Evolutionary conservation across 2,329 filamentous ascomycete genomes (phyloP).

Genomic region (Cladosporium halotolerans): DNA sequence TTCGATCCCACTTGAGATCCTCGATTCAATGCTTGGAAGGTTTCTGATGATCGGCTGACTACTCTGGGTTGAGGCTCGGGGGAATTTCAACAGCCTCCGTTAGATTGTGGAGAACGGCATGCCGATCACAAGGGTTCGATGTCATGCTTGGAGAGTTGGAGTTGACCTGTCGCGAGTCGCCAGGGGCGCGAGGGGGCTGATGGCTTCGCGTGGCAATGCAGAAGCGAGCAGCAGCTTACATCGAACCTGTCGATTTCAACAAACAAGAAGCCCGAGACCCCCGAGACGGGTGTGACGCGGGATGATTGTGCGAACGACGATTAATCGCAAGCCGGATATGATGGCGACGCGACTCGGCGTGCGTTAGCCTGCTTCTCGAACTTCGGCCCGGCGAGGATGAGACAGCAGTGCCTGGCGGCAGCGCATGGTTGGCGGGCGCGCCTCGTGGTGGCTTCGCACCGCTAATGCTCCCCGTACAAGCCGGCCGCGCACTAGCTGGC

Average conservation of each 20-base stretch:
- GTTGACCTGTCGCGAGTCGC: not conserved
- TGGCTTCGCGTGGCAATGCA: not conserved
- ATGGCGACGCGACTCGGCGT: not conserved
- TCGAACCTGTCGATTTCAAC: not conserved
- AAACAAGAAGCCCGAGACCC: not conserved
- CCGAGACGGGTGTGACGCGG: not conserved
- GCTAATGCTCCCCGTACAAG: not conserved
- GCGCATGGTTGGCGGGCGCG: not conserved
- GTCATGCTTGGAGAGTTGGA: not conserved
- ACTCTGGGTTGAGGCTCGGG: conserved; percentile 4
- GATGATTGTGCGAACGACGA: not conserved
- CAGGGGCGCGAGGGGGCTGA: not conserved
- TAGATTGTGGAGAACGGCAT: not conserved
- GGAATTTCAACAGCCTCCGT: not conserved
- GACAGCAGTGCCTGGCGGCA: not conserved
- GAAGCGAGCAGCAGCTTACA: not conserved
- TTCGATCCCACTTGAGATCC: not conserved
- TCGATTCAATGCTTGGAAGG: conserved; percentile 4
- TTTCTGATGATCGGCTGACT: conserved; percentile 5
- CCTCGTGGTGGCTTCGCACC: not conserved
- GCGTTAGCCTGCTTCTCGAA: conserved; percentile 8
- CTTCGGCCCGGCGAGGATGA: conserved; percentile 1
- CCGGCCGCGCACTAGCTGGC: not conserved
- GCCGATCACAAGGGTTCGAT: not conserved
- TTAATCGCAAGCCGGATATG: not conserved